Evolutionary conservation across 2,329 filamentous ascomycete genomes (phyloP).

Genomic region (Chaetomiaceae sp.): DNA sequence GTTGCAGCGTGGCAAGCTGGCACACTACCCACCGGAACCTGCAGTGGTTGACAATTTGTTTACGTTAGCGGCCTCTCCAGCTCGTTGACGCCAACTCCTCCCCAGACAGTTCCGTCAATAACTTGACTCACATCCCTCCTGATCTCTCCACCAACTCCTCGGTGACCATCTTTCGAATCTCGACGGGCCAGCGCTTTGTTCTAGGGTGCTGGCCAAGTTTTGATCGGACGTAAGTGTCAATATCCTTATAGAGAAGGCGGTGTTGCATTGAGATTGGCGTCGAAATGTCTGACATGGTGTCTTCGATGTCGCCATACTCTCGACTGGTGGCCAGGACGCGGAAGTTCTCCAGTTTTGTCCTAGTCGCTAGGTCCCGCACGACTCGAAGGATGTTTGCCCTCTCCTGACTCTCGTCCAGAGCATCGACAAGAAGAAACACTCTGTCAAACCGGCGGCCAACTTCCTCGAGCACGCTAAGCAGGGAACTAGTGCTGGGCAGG

Average conservation of each 20-base stretch:
- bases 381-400: constrained; percentile 20
- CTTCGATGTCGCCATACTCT: constrained; percentile 26
- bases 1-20: constrained; percentile 15
- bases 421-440: constrained; percentile 26
- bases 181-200: constrained; percentile 4
- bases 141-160: constrained; percentile 1
- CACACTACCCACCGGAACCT: constrained; percentile 21
- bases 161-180: background rate
- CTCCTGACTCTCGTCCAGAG: constrained; percentile 28
- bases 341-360: constrained; percentile 22
- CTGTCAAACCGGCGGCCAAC: constrained; percentile 5
- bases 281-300: constrained; percentile 8
- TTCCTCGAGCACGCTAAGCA: constrained; percentile 9
- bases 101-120: too few species aligned
- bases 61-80: too few species aligned
- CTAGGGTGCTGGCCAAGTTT: background rate
- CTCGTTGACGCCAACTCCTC: too few species aligned
- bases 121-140: constrained; percentile 6
- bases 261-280: constrained; percentile 15
- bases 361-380: constrained; percentile 22
- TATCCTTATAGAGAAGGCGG: constrained; percentile 24
- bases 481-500: background rate
- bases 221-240: constrained; percentile 9
- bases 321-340: constrained; percentile 29
- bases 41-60: too few species aligned